Conservation (phyloP, 768 basidiomycete species). For the Kwoniella botswanensis region DNA sequence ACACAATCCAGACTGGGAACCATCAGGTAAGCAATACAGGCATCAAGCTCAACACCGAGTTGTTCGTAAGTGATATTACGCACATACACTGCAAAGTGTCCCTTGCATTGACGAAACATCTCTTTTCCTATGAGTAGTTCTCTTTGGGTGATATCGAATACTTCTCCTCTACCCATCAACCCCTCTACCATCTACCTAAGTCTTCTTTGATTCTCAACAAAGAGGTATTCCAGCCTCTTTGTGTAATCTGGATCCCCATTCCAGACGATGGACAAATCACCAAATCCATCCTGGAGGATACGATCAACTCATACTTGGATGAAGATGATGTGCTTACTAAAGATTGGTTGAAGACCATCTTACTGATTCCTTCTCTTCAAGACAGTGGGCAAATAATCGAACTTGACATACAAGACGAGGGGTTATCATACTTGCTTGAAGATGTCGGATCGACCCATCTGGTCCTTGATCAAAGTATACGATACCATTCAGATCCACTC, state of each 20-base stretch:
- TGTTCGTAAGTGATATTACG: not conserved
- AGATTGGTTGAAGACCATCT: slow-evolving; percentile 4
- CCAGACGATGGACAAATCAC: not conserved
- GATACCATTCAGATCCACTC: not conserved
- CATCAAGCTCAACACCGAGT: not conserved
- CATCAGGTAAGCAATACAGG: not conserved
- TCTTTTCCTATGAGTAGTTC: not conserved
- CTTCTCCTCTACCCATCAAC: not conserved
- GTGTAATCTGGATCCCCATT: not conserved
- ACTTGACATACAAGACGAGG: not conserved
- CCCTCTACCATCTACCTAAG: not conserved
- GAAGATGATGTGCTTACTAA: slow-evolving; percentile 11
- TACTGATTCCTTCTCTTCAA: not conserved
- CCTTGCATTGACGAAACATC: too few relatives aligned
- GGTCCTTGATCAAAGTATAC: not conserved
- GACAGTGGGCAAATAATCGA: not conserved
- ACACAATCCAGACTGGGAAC: not conserved
- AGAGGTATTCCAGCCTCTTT: not conserved
- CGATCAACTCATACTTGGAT: not conserved
- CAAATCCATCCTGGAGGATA: not conserved
- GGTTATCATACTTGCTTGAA: not conserved
- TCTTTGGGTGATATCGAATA: not conserved
- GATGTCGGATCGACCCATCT: not conserved
- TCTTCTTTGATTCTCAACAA: not conserved
- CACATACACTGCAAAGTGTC: not conserved